A percentile compares a stretch with the other conserved stretches of the same genome.
phyloP scores from a whole-genome alignment of 192 early-diverging fungal genomes.

The Endogone sp. region DNA sequence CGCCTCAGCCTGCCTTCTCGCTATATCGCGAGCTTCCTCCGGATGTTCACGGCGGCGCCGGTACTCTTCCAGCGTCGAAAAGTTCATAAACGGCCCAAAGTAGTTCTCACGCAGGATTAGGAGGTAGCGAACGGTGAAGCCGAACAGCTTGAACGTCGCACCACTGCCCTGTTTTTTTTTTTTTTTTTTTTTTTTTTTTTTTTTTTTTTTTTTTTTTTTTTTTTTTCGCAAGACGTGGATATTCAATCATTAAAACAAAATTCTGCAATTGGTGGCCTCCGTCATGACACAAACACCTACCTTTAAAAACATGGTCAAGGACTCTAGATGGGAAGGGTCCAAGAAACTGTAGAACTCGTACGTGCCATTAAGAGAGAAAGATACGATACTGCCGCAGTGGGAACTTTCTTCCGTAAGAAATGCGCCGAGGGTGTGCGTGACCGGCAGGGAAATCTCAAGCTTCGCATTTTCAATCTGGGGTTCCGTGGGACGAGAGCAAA shows the following conservation, averaged over 20 bases:
- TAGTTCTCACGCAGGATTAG: conserved; percentile 73
- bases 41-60: conserved; percentile 34
- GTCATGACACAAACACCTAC: conserved; percentile 9
- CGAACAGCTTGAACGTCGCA: conserved; percentile 59
- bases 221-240: no score
- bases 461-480: conserved; percentile 41
- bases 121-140: conserved; percentile 61
- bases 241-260: no score
- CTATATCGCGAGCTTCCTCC: conserved; percentile 16
- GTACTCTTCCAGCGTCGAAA: conserved; percentile 64
- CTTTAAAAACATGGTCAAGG: conserved; percentile 43
- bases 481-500: not conserved
- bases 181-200: no score
- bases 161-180: conserved; percentile 38
- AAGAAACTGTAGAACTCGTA: conserved; percentile 51
- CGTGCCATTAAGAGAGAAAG: conserved; percentile 39
- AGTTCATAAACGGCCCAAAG: conserved; percentile 54
- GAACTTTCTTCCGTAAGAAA: conserved; percentile 49
- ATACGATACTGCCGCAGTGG: conserved; percentile 39
- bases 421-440: conserved; percentile 61
- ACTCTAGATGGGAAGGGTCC: conserved; percentile 44
- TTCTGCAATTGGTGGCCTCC: not conserved
- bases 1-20: conserved; percentile 44
- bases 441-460: conserved; percentile 48
- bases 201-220: no score